These are phyloP conservation scores for Glycine latifolia DNA, from an alignment of 306 rosid genomes.

Conservation along the genomic window DNA sequence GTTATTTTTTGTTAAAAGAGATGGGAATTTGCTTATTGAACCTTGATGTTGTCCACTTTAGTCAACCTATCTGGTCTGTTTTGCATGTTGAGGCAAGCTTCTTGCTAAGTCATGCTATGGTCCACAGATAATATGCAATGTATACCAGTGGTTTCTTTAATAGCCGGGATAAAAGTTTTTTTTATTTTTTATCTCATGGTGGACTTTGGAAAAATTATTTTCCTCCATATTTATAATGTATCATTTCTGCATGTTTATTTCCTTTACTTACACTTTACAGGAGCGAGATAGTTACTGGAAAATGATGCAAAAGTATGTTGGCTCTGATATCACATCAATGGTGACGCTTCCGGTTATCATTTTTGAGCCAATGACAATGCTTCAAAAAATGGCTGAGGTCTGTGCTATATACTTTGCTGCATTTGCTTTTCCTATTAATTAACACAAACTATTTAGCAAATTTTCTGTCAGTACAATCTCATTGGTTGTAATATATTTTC, in stretches of 20 bases:
- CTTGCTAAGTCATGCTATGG: neutral
- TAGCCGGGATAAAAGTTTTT: constrained; percentile 4
- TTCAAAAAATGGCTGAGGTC: constrained; percentile 97
- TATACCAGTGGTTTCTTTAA: constrained; percentile 11
- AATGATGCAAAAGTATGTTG: constrained; percentile 94
- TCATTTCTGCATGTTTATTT: constrained; percentile 32
- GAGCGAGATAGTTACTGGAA: constrained; percentile 96
- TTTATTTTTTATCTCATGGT: neutral
- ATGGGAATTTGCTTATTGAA: constrained; percentile 34
- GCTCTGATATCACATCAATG: constrained; percentile 92
- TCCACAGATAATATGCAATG: constrained; percentile 11
- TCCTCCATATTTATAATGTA: neutral
- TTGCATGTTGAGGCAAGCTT: constrained; percentile 25
- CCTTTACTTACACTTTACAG: constrained; percentile 46
- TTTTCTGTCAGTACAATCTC: constrained; percentile 32
- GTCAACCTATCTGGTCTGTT: constrained; percentile 9
- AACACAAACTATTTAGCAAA: constrained; percentile 34
- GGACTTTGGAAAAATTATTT: neutral
- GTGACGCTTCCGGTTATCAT: constrained; percentile 95
- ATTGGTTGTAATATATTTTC: constrained; percentile 28
- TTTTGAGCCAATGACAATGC: constrained; percentile 98
- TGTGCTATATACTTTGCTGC: constrained; percentile 39
- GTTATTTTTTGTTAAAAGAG: too few relatives aligned
- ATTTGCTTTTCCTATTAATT: constrained; percentile 21
- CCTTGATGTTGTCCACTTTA: constrained; percentile 22